Evolutionary conservation across 371 early-diverging fungal genomes (phyloP).

Genomic region (Cokeromyces recurvatus): DNA sequence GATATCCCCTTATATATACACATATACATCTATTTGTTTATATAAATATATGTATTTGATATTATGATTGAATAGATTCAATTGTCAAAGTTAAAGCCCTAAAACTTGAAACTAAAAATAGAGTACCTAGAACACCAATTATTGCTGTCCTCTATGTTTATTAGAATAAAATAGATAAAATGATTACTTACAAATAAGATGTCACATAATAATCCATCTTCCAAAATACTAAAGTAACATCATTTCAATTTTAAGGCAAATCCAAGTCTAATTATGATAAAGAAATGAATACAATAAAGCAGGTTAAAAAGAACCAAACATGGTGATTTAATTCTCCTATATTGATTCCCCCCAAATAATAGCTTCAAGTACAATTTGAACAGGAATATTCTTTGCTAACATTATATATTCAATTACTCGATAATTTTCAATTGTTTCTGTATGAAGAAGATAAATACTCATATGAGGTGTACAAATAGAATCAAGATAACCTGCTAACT

Average conservation of each 20-base stretch:
- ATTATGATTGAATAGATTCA: slow-evolving; percentile 2
- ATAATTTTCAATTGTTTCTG: slow-evolving; percentile 50
- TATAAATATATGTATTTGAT: too few species aligned
- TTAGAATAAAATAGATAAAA: slow-evolving; percentile 18
- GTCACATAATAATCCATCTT: slow-evolving; percentile 70
- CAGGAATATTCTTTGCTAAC: slow-evolving; percentile 67
- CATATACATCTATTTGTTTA: too few species aligned
- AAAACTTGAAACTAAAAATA: slow-evolving; percentile 44
- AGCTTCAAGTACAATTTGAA: slow-evolving; percentile 63
- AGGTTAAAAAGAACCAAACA: slow-evolving; percentile 37
- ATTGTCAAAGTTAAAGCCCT: slow-evolving; percentile 26
- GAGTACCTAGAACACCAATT: slow-evolving; percentile 55
- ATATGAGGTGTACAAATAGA: slow-evolving; percentile 80
- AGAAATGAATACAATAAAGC: slow-evolving; percentile 30
- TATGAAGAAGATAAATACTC: slow-evolving; percentile 71
- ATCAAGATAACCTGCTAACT: slow-evolving; percentile 78
- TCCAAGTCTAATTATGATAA: slow-evolving; percentile 27
- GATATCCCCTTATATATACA: too few species aligned
- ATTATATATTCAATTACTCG: slow-evolving; percentile 54
- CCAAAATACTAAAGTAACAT: slow-evolving; percentile 60
- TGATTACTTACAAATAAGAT: slow-evolving; percentile 61
- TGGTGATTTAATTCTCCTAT: slow-evolving; percentile 47
- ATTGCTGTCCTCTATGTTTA: slow-evolving; percentile 39
- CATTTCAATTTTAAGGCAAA: slow-evolving; percentile 45
- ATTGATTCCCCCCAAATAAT: slow-evolving; percentile 52